Evolutionary conservation across 371 early-diverging fungal species (phyloP), one percentile per base, ranked within the genome.

Genomic region (Mucor plumbeus): DNA sequence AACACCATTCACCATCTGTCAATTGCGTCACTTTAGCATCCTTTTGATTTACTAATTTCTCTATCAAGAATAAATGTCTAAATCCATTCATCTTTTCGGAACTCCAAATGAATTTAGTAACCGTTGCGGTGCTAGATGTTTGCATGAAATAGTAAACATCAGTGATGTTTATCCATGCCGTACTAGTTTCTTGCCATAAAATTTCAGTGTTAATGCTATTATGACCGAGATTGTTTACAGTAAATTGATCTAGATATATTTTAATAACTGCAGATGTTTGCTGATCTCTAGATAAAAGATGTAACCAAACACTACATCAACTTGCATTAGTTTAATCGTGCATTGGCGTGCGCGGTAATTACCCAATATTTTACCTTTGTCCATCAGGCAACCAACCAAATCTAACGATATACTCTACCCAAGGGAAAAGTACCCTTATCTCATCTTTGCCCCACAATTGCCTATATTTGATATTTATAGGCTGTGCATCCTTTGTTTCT

Each of bases 331-430:
- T 43, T 6, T 43, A 26, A 26, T 26, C 26, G 26, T 14, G 21
- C 17, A 3, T 47, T 15, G 15, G n/a, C 7, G 19, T 48, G 48
- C 9, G 21, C 19, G 17, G n/a, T 44, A n/a, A n/a, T 6, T 44
- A n/a, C 44, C 19, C 58, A 9, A 6, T 33, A 9, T 9, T 34
- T 61, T 74, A 89, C 88, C 87, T 84, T 55, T 85, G 54, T 5
- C 86, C 88, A 61, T 84, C 81, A 0, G 90, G 86, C 21, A 88
- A 44, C 94, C 94, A 94, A 0, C 91, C 93, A 71, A 89, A 85
- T 21, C 94, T 81, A 10, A 88, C 88, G 44, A 91, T 86, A 65
- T 94, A 94, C 70, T 92, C 93, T 36, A 81, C 61, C 93, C 94
- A 92, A 9, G 93, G 90, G 57, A 88, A 92, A 47, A 79, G 40